phyloP scores from a whole-genome alignment of 495 filamentous ascomycete genomes.

The Cetradonia linearis region DNA sequence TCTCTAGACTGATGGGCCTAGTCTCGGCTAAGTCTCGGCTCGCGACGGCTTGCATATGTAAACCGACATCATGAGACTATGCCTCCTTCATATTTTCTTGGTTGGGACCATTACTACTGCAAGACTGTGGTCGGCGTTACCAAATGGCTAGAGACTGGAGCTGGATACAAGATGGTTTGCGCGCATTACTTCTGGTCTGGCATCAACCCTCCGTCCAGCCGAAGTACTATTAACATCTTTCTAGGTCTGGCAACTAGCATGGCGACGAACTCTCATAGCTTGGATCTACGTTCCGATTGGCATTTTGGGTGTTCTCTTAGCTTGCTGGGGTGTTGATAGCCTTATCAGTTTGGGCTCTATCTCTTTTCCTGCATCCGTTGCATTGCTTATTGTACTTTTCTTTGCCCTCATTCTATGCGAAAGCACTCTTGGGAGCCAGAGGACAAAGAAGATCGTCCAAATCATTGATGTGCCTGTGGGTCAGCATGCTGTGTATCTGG shows the following conservation, averaged over 20 bases:
- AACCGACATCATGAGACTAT: background rate
- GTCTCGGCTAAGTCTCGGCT: background rate
- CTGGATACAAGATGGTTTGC: constrained; percentile 3
- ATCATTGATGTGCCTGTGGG: constrained; percentile 42
- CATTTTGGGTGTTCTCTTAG: constrained; percentile 36
- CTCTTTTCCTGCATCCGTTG: constrained; percentile 45
- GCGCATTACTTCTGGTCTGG: constrained; percentile 3
- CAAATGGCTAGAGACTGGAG: background rate
- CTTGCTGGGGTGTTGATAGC: constrained; percentile 42
- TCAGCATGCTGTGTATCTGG: background rate
- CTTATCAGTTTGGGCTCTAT: constrained; percentile 39
- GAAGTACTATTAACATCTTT: background rate
- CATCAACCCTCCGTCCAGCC: background rate
- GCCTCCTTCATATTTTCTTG: background rate
- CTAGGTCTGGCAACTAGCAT: constrained; percentile 24
- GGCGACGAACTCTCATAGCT: constrained; percentile 33
- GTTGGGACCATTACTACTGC: background rate
- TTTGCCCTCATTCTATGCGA: constrained; percentile 36
- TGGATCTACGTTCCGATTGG: constrained; percentile 44
- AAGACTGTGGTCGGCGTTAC: background rate
- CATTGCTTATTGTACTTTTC: constrained; percentile 41
- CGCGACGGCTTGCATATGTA: background rate
- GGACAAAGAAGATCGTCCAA: constrained; percentile 34
- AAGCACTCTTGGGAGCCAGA: constrained; percentile 35
- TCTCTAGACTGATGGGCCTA: no score